phyloP scores from a whole-genome alignment of 1,139 yeast species.

The Wickerhamiella infanticola region DNA sequence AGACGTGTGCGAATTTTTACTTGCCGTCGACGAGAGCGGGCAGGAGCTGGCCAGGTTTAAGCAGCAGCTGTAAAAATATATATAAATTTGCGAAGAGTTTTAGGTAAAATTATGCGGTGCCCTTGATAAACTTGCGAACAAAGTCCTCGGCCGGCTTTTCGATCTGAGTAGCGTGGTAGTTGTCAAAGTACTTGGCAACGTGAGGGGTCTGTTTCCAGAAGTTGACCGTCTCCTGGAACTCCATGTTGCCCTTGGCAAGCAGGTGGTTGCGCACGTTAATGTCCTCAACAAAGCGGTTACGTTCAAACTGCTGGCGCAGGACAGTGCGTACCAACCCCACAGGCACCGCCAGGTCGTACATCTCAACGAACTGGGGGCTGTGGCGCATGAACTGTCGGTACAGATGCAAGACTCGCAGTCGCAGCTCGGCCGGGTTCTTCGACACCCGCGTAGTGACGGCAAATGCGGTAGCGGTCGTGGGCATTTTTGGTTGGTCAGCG shows the following conservation, averaged over 20 bases:
- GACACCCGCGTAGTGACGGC: slow-evolving; percentile 71
- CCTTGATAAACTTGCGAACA: slow-evolving; percentile 49
- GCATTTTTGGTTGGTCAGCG: slow-evolving; percentile 22
- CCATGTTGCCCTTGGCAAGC: slow-evolving; percentile 78
- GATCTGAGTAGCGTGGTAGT: slow-evolving; percentile 31
- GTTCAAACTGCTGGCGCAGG: slow-evolving; percentile 78
- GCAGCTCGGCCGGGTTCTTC: slow-evolving; percentile 44
- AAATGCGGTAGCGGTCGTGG: slow-evolving; percentile 65
- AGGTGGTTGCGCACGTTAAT: slow-evolving; percentile 50
- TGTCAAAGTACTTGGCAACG: slow-evolving; percentile 67
- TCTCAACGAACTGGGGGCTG: slow-evolving; percentile 35
- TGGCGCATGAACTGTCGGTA: slow-evolving; percentile 55
- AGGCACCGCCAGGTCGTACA: slow-evolving; percentile 72
- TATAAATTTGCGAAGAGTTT: neutral
- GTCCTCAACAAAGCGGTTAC: slow-evolving; percentile 61
- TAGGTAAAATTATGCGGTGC: slow-evolving; percentile 10
- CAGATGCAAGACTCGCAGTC: slow-evolving; percentile 47
- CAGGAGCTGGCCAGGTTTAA: slow-evolving; percentile 13
- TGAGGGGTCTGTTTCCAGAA: slow-evolving; percentile 89
- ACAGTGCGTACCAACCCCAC: slow-evolving; percentile 69
- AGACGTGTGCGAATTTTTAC: slow-evolving; percentile 26
- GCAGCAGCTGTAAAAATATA: neutral
- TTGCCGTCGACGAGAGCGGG: slow-evolving; percentile 25
- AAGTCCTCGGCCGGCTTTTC: slow-evolving; percentile 25
- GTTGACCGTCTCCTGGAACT: slow-evolving; percentile 73